Evolutionary conservation across 306 rosid species (phyloP), one percentile per base, ranked within the genome.

Genomic region (Chamaecrista fasciculata): DNA sequence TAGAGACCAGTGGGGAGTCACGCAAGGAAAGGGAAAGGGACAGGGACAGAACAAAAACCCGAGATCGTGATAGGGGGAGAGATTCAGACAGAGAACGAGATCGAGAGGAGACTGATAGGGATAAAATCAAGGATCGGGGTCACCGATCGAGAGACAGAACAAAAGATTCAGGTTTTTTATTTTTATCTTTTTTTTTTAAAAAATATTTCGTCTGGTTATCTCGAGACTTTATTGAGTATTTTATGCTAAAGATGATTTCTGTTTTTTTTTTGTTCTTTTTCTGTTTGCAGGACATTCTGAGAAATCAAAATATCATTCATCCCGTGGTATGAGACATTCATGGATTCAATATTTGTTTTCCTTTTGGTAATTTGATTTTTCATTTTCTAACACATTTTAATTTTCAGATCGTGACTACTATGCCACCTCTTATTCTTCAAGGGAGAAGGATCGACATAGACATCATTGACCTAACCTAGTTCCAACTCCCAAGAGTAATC

Each of bases 361-460:
- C 48, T 51, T 65, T 25, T 28, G n/a, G n/a, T n/a, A n/a, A 7
- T 60, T 43, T 20, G 59, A 20, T 76, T 1, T 52, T 58, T 69
- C 28, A 20, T n/a, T 9, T 21, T 29, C 36, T 33, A n/a, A 33
- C 36, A 33, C 36, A 33, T 48, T n/a, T n/a, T 72, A 55, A 33
- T 8, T 69, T 66, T 53, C 91, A 93, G 99, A 88, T 81, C 96
- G 85, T 5, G 96, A 88, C 37, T 80, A 86, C 75, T 79, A 82
- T 62, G 63, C 87, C 71, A 75, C 86, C 67, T 79, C 96, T 16
- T 84, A 89, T 80, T 74, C 98, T 2, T 94, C 95, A 2, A 84
- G 99, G 76, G 97, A 91, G 64, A 94, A 91, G 80, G 97, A 88
- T 75, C 87, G 97, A 21, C 89, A 84, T 56, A 87, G 99, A 81